Conservation (phyloP, 768 basidiomycete species). For the Infundibulicybe gibba region DNA sequence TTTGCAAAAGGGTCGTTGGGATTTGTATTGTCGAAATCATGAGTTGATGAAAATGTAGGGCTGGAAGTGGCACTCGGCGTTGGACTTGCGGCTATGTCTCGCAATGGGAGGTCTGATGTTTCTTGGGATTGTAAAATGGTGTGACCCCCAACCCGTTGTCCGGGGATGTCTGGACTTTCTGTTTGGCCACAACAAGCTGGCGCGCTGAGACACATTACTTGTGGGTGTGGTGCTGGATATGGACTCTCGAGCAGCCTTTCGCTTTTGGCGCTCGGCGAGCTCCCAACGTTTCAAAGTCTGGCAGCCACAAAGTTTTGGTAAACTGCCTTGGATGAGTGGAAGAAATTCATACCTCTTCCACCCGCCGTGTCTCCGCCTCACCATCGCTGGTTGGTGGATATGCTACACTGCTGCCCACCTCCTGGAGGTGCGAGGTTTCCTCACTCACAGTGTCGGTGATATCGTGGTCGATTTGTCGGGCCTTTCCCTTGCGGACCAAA, state of each 20-base stretch:
- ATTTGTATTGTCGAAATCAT: constrained; percentile 19
- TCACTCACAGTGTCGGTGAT: constrained; percentile 22
- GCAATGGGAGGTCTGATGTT: constrained; percentile 54
- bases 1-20: constrained; percentile 47
- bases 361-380: constrained; percentile 23
- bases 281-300: constrained; percentile 82
- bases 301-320: constrained; percentile 1
- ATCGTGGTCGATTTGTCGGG: constrained; percentile 15
- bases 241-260: constrained; percentile 69
- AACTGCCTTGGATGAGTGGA: too few relatives aligned
- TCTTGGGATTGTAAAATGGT: constrained; percentile 48
- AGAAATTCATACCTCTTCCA: too few relatives aligned
- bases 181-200: constrained; percentile 53
- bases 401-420: constrained; percentile 14
- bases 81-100: constrained; percentile 35
- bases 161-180: constrained; percentile 30
- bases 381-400: constrained; percentile 73
- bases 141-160: constrained; percentile 34
- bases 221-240: constrained; percentile 17
- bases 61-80: constrained; percentile 4
- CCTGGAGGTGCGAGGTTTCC: too few relatives aligned
- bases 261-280: constrained; percentile 66
- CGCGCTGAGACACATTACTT: constrained; percentile 57
- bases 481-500: too few relatives aligned
- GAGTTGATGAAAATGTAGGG: constrained; percentile 36